Base-by-base conservation (phyloP, 345 rosid species). In the Boechera divaricarpa region DNA sequence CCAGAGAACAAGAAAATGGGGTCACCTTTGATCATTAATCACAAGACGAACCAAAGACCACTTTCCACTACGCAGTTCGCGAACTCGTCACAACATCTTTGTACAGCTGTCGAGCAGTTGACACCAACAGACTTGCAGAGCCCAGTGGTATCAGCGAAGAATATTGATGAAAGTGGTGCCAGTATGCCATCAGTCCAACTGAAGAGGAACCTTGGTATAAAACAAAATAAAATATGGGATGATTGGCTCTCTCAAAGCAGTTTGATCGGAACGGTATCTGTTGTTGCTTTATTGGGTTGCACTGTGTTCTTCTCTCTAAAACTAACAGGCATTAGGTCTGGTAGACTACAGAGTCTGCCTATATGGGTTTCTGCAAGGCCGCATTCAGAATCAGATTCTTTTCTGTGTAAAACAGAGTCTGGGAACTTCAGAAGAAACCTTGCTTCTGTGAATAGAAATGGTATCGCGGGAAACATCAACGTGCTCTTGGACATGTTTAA, bases 21-120 rank as follows among this genome's bases (percentile, higher is more conserved):
- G 61, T 76, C 67, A 72, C 47, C 80, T 39, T 67, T 80, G 36
- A 88, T 77, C 51, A 74, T 72, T 42, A 72, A 69, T 61, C 57
- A 79, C n/a, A 65, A 69, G 58, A 56, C 81, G 60, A 85, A 78
- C 77, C 86, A 84, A 61, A 88, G 90, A 78, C 86, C 96, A 45
- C 70, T 89, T 28, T 81, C 91, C 62, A 63, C 81, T 62, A 68
- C 78, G 81, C 77, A 85, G 73, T 74, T 53, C 61, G 59, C 67
- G 71, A 89, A 84, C 82, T 82, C 95, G 53, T 77, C 86, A 57
- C 82, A 84, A 69, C 86, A 85, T 83, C 82, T 88, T 51, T 86
- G 73, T n/a, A 88, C 92, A 70, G 90, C 94, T 63, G 92, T 87
- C 44, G 90, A 95, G 84, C 98, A 87, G 82, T 81, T 89, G 77